phyloP scores from a whole-genome alignment of 495 filamentous ascomycete genomes.

The Poronia punctata region DNA sequence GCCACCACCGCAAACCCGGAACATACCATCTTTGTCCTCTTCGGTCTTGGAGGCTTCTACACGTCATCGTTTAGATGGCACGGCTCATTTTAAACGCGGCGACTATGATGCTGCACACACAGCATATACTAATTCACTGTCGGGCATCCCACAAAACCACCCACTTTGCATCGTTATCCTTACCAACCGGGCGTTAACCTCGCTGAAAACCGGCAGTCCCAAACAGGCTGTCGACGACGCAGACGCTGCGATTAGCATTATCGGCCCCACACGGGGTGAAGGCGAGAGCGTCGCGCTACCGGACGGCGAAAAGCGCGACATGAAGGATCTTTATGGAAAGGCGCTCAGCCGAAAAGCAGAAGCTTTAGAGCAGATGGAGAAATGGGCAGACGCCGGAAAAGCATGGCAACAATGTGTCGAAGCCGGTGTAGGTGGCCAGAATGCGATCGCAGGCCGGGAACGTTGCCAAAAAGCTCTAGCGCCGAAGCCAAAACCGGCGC shows the following conservation, averaged over 20 bases:
- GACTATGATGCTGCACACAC: conserved; percentile 83
- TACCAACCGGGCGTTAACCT: conserved; percentile 85
- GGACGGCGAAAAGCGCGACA: conserved; percentile 60
- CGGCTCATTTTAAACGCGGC: conserved; percentile 85
- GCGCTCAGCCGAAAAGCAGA: conserved; percentile 91
- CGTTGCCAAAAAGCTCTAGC: conserved; percentile 80
- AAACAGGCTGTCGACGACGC: conserved; percentile 78
- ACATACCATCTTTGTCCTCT: conserved; percentile 60
- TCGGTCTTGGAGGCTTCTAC: conserved; percentile 65
- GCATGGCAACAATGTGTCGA: conserved; percentile 81
- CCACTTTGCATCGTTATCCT: conserved; percentile 78
- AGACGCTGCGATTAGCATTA: conserved; percentile 69
- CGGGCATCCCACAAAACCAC: conserved; percentile 68
- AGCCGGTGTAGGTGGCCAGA: conserved; percentile 71
- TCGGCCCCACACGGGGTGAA: conserved; percentile 71
- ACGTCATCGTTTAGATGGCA: conserved; percentile 68
- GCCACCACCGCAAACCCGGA: conserved; percentile 26
- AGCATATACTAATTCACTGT: conserved; percentile 70
- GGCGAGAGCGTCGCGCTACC: conserved; percentile 66
- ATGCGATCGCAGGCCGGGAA: conserved; percentile 78
- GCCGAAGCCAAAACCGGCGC: conserved; percentile 44
- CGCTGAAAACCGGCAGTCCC: conserved; percentile 81
- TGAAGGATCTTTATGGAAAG: conserved; percentile 89
- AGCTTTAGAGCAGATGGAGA: conserved; percentile 89
- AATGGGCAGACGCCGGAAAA: conserved; percentile 75